phyloP scores from a whole-genome alignment of 192 early-diverging fungal species.

The Anaeromyces robustus region DNA sequence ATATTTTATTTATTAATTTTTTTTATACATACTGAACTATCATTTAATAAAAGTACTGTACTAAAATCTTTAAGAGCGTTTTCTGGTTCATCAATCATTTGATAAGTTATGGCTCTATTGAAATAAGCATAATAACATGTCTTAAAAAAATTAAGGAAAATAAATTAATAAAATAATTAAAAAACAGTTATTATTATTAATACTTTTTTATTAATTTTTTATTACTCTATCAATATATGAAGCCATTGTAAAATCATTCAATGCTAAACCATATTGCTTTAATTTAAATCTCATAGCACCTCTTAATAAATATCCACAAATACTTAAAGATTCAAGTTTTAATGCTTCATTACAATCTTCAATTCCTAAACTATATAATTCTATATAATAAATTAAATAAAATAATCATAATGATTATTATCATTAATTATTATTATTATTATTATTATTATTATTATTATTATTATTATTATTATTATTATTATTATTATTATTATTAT shows the following conservation, averaged over 20 bases:
- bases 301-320: neutral
- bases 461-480: no score
- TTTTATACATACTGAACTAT: neutral
- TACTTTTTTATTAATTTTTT: neutral
- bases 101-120: neutral
- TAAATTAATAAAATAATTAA: no score
- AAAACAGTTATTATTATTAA: neutral
- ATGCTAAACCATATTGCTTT: neutral
- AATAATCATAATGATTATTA: no score
- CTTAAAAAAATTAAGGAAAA: no score
- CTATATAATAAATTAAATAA: no score
- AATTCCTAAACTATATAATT: neutral
- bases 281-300: neutral
- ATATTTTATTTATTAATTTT: no score
- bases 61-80: neutral
- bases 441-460: no score
- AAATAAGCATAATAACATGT: neutral
- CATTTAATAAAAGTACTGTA: neutral
- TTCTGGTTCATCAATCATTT: neutral
- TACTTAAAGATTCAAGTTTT: neutral
- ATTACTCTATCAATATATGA: neutral
- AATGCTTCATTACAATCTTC: neutral
- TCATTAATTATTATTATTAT: no score
- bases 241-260: neutral
- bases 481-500: no score